A percentile compares a stretch with the other conserved stretches of the same genome.
Conservation (phyloP, 2,329 filamentous ascomycete species). For the Fonsecaea nubica region DNA sequence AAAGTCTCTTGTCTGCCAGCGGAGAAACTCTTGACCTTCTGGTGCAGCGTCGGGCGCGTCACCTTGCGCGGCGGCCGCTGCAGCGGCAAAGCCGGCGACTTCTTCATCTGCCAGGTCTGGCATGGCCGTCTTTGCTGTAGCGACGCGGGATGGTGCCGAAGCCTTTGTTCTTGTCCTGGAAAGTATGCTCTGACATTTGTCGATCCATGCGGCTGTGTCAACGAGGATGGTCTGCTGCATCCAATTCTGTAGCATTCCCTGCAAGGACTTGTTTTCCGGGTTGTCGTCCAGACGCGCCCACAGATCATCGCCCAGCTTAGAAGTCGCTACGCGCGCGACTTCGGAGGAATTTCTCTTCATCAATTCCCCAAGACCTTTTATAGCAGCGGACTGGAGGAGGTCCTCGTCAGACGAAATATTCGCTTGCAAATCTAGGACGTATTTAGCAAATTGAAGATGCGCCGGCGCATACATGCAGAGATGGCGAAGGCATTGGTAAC, state of each 20-base stretch:
- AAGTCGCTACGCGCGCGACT: conserved; percentile 75
- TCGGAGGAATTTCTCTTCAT: conserved; percentile 92
- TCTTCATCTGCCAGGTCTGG: conserved; percentile 95
- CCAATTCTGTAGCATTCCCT: conserved; percentile 90
- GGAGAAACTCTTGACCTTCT: conserved; percentile 81
- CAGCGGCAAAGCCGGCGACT: conserved; percentile 90
- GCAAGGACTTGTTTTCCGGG: conserved; percentile 78
- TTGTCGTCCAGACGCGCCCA: conserved; percentile 86
- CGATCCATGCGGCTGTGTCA: conserved; percentile 84
- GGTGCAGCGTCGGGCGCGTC: conserved; percentile 57
- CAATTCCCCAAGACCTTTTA: conserved; percentile 88
- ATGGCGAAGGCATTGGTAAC: conserved; percentile 85
- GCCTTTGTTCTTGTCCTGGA: conserved; percentile 82
- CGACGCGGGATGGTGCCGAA: conserved; percentile 45
- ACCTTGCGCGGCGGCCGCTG: conserved; percentile 66
- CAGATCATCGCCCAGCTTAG: conserved; percentile 84
- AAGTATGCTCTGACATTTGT: conserved; percentile 84
- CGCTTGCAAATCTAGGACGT: conserved; percentile 80
- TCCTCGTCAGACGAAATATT: conserved; percentile 73
- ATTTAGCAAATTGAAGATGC: conserved; percentile 81
- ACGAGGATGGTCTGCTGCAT: conserved; percentile 83
- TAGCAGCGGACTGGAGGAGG: conserved; percentile 76
- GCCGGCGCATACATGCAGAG: conserved; percentile 89
- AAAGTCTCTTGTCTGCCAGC: conserved; percentile 95
- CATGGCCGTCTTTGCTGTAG: conserved; percentile 52